Conservation (phyloP, 192 early-diverging fungal species). For the Coemansia sp. region DNA sequence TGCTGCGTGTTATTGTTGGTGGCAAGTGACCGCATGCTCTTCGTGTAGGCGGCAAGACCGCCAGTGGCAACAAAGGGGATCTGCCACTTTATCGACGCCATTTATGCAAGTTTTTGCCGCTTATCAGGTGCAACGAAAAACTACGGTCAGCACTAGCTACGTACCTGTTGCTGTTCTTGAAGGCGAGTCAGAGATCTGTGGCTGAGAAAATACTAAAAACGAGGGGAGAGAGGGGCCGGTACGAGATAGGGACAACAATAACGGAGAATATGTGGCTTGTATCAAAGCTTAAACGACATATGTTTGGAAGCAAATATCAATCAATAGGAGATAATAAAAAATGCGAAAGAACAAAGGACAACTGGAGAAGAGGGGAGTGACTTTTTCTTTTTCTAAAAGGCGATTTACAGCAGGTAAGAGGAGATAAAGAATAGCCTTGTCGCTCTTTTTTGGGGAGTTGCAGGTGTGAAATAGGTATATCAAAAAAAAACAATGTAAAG, state of each 20-base stretch:
- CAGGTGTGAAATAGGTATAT: not conserved
- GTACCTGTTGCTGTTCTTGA: slow-evolving; percentile 1
- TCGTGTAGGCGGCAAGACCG: not conserved
- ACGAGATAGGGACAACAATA: not conserved
- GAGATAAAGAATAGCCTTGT: not conserved
- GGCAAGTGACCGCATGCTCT: not conserved
- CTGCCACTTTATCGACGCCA: not conserved
- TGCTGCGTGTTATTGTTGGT: not conserved
- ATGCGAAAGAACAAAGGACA: not conserved
- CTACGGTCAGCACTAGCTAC: not conserved
- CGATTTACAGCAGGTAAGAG: slow-evolving; percentile 4
- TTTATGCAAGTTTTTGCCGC: not conserved
- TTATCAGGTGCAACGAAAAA: not conserved
- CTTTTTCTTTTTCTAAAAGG: slow-evolving; percentile 8
- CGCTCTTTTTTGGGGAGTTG: slow-evolving; percentile 8
- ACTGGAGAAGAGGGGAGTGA: not conserved
- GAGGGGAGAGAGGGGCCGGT: not conserved
- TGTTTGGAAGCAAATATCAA: not conserved
- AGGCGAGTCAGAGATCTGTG: not conserved
- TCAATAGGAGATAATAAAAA: not conserved
- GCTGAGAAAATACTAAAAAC: not conserved
- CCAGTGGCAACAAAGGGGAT: not conserved
- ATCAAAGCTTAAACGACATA: slow-evolving; percentile 9
- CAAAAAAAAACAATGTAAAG: not conserved
- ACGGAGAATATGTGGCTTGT: not conserved